phyloP scores from a whole-genome alignment of 371 early-diverging fungal genomes.

The Saksenaea oblongispora region DNA sequence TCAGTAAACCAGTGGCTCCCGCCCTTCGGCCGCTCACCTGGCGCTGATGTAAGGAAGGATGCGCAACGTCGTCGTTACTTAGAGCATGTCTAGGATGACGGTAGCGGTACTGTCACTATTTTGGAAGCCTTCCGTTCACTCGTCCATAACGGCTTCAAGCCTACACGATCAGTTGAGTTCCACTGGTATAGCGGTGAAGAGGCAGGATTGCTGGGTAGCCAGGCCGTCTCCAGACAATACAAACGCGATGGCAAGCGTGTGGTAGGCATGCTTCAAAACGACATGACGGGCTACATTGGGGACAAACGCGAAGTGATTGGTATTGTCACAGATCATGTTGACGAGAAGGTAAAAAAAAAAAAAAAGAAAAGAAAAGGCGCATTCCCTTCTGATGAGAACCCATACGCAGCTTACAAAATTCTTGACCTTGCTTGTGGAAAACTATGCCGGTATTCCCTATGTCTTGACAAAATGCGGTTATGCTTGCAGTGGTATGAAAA shows the following conservation, averaged over 20 bases:
- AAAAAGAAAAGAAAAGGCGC: neutral
- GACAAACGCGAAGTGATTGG: slow-evolving; percentile 72
- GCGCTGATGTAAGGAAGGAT: slow-evolving; percentile 79
- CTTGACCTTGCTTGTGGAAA: slow-evolving; percentile 49
- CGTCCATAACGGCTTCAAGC: slow-evolving; percentile 69
- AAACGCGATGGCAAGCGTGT: slow-evolving; percentile 56
- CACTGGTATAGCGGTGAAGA: slow-evolving; percentile 95
- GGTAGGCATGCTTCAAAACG: slow-evolving; percentile 75
- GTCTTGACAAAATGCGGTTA: slow-evolving; percentile 73
- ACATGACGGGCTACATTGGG: slow-evolving; percentile 84
- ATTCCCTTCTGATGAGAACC: neutral
- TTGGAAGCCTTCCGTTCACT: slow-evolving; percentile 84
- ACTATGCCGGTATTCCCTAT: slow-evolving; percentile 57
- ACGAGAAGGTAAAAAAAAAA: slow-evolving; percentile 39
- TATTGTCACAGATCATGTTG: slow-evolving; percentile 83
- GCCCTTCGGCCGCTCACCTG: slow-evolving; percentile 78
- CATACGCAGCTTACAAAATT: slow-evolving; percentile 62
- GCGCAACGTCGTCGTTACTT: too few species aligned
- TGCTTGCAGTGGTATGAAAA: slow-evolving; percentile 55
- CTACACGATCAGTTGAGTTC: slow-evolving; percentile 87
- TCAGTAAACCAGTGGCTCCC: slow-evolving; percentile 88
- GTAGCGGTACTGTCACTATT: slow-evolving; percentile 87
- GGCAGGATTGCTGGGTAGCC: slow-evolving; percentile 88
- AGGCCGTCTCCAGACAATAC: slow-evolving; percentile 79
- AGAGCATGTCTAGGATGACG: slow-evolving; percentile 71